These are phyloP conservation scores for Drechslerella coelobrocha DNA, from an alignment of 2,329 filamentous ascomycete species.

Conservation along the genomic window DNA sequence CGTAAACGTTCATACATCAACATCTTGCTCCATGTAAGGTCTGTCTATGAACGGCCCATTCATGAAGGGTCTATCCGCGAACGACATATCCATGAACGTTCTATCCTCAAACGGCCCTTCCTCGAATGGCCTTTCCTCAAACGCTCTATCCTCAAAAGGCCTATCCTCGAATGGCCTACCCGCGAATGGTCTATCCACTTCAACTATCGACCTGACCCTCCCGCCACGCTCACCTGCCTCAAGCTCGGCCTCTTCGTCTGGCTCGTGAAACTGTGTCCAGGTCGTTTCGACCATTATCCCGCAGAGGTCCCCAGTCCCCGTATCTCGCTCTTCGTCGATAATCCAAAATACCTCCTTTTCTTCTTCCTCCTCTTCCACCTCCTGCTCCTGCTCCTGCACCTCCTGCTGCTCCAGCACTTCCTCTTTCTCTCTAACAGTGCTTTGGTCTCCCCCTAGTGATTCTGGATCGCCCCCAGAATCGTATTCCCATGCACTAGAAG, in stretches of 20 bases:
- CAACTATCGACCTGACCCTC: background rate
- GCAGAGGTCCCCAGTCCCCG: background rate
- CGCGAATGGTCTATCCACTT: background rate
- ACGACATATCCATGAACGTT: no score
- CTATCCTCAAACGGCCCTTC: no score
- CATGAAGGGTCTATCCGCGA: no score
- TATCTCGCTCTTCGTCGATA: slow-evolving; percentile 21
- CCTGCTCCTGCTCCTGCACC: slow-evolving; percentile 2
- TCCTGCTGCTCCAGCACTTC: background rate
- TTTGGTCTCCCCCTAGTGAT: slow-evolving; percentile 1
- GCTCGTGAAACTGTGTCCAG: slow-evolving; percentile 31
- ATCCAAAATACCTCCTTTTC: slow-evolving; percentile 17
- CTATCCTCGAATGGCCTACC: background rate
- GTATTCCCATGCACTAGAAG: slow-evolving; percentile 22
- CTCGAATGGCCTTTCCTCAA: no score
- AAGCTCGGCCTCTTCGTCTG: slow-evolving; percentile 1
- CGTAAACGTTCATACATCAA: no score
- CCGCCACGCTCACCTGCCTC: background rate
- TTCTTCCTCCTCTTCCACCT: slow-evolving; percentile 5
- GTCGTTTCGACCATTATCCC: slow-evolving; percentile 28
- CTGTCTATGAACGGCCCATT: no score
- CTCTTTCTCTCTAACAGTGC: background rate
- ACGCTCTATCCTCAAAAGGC: no score
- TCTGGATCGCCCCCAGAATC: slow-evolving; percentile 8
- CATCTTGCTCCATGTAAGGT: no score